phyloP scores from a whole-genome alignment of 352 stramenopile species.

The Pythium apleroticum region DNA sequence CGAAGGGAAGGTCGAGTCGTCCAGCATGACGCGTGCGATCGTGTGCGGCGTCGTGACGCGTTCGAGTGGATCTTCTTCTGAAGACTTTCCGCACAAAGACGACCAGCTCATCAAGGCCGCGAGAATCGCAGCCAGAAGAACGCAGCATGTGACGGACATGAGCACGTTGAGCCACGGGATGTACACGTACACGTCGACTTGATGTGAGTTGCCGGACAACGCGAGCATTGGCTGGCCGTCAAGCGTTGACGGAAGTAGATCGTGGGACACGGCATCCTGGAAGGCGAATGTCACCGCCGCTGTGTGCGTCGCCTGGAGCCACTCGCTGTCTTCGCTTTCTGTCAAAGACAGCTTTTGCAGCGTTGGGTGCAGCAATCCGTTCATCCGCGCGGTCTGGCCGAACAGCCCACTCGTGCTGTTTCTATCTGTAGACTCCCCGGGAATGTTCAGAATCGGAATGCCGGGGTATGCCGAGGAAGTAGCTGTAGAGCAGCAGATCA shows the following conservation, averaged over 20 bases:
- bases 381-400: too few relatives aligned
- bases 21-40: constrained; percentile 10
- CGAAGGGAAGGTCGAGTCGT: constrained; percentile 3
- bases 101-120: background rate
- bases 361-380: too few relatives aligned
- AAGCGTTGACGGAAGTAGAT: background rate
- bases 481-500: constrained; percentile 4
- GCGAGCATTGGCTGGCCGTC: background rate
- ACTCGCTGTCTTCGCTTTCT: background rate
- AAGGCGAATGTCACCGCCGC: constrained; percentile 38
- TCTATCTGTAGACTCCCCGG: background rate
- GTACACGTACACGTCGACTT: background rate
- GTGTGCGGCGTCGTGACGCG: background rate
- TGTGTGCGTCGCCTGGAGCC: constrained; percentile 38
- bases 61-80: background rate
- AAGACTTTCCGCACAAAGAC: background rate
- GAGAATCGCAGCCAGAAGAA: constrained; percentile 16
- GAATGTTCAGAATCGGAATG: too few relatives aligned
- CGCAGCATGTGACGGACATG: constrained; percentile 25
- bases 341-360: too few relatives aligned
- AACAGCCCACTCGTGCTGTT: too few relatives aligned
- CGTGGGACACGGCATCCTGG: constrained; percentile 27
- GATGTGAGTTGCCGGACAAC: background rate
- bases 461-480: too few relatives aligned
- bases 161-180: background rate